These are phyloP conservation scores for Penicillium atrosanguineum DNA, from an alignment of 495 filamentous ascomycete genomes.

Conservation along the genomic window DNA sequence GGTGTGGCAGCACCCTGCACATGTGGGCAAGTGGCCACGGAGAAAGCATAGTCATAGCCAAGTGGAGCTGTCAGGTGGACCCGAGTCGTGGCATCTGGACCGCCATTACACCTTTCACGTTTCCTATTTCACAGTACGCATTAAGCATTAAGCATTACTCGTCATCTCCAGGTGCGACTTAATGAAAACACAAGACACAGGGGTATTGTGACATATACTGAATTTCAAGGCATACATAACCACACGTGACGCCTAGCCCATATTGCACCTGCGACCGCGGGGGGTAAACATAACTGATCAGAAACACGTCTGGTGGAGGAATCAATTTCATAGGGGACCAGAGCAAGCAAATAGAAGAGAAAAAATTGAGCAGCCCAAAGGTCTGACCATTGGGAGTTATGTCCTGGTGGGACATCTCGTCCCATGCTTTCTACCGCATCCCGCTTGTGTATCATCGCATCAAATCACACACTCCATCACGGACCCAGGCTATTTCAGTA, in stretches of 20 bases:
- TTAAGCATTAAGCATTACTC: no score
- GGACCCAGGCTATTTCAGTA: constrained; percentile 42
- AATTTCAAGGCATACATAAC: constrained; percentile 23
- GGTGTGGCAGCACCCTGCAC: constrained; percentile 10
- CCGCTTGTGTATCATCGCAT: constrained; percentile 39
- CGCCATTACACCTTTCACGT: not conserved
- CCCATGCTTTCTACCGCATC: constrained; percentile 36
- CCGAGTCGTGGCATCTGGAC: not conserved
- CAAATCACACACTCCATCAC: constrained; percentile 42
- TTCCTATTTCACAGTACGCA: no score
- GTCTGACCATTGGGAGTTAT: constrained; percentile 29
- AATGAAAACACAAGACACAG: not conserved
- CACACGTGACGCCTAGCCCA: constrained; percentile 26
- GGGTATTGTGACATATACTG: constrained; percentile 15
- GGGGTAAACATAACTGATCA: constrained; percentile 16
- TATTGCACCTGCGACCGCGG: constrained; percentile 22
- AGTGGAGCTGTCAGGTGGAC: not conserved
- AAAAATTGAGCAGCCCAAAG: constrained; percentile 21
- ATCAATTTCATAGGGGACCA: constrained; percentile 36
- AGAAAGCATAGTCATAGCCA: not conserved
- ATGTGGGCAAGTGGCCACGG: not conserved
- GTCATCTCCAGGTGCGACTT: no score
- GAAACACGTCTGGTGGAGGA: constrained; percentile 20
- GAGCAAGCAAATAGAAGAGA: constrained; percentile 21
- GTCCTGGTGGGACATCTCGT: constrained; percentile 16